Conservation (phyloP, 495 filamentous ascomycete species). For the Xylaria scruposa region DNA sequence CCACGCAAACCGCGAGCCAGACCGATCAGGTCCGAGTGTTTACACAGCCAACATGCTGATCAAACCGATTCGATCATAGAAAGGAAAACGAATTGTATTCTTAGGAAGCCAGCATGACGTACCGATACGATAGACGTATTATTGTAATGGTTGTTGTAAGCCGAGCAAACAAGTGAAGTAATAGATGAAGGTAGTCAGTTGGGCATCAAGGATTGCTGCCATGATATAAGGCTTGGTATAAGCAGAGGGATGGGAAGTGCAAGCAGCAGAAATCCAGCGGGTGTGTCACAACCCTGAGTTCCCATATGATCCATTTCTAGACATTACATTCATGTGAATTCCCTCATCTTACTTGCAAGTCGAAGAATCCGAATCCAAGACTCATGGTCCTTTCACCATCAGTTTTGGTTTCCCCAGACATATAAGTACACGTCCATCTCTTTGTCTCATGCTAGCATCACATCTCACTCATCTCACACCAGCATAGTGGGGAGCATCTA, state of each 20-base stretch:
- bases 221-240: background rate
- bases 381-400: too few relatives aligned
- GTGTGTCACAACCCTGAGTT: too few relatives aligned
- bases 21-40: background rate
- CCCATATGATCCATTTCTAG: background rate
- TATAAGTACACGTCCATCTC: too few relatives aligned
- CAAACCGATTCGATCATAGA: background rate
- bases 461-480: too few relatives aligned
- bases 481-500: too few relatives aligned
- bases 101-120: background rate
- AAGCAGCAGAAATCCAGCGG: background rate
- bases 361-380: too few relatives aligned
- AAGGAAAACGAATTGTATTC: background rate
- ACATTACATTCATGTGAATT: too few relatives aligned
- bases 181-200: background rate
- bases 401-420: too few relatives aligned
- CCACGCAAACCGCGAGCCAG: background rate
- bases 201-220: background rate
- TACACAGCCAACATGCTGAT: background rate
- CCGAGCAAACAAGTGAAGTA: background rate
- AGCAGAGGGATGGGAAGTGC: background rate
- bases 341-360: too few relatives aligned
- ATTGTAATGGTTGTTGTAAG: background rate
- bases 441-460: too few relatives aligned
- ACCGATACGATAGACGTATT: background rate